Evolutionary conservation across 1,284 basidiomycete species (phyloP), one percentile per base, ranked within the genome.

Genomic region (Phenoliferia sp.): DNA sequence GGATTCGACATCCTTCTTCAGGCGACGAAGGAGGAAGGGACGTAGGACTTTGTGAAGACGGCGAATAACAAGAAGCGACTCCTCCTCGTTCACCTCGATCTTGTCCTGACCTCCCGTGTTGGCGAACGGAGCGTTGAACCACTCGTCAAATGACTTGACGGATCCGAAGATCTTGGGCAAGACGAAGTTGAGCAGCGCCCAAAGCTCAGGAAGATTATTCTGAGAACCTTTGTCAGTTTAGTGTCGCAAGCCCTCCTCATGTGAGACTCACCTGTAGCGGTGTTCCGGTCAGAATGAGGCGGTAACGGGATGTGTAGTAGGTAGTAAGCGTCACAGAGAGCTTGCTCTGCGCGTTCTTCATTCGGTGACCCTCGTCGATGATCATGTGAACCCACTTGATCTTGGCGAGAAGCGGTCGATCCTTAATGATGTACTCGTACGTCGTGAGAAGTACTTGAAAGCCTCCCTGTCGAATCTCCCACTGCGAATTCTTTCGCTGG

Each of bases 101-200:
- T 95, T 96, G 81, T 99, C 95, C 28, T 89, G 89, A 0, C 90
- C 89, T 39, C 96, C 95, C 22, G 94, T 94, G 80, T 95, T 98
- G 70, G 96, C 95, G 75, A 99, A 99, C 0, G 96, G 96, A 2
- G 95, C 97, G 82, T 99, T 99, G 85, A 99, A 99, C 96, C 96
- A 99, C 79, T 99, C 96, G 78, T 99, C 96, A 78, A 99, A 99
- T 58, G 94, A 96, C 80, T 98, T 97, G 75, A 98, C 94, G 4
- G 95, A 99, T 83, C 99, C 99, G 85, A 99, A 99, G 77, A 99
- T 89, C 82, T 94, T 97, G 29, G 96, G 96, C 26, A 99, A 83
- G 59, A 94, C 95, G 78, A 99, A 99, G 81, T 99, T 99, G 79
- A 99, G 90, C 66, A 99, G 84, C 2, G 96, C 88, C 96, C 96